These are phyloP conservation scores for Penicillium sp. DNA, from an alignment of 2,329 filamentous ascomycete species.

Conservation along the genomic window DNA sequence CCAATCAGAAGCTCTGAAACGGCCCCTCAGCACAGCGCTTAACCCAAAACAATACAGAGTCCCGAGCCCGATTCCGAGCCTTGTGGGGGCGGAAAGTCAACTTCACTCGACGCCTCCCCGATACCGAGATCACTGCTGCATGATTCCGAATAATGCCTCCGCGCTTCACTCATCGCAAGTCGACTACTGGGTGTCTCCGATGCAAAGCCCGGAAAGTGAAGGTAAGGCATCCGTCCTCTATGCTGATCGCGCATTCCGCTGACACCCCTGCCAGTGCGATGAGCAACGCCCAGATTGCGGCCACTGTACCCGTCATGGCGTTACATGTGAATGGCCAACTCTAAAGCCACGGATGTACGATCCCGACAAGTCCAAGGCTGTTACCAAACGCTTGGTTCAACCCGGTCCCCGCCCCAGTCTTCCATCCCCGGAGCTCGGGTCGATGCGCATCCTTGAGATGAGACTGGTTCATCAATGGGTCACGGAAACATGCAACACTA, in stretches of 20 bases:
- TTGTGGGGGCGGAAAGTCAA: conserved; percentile 4
- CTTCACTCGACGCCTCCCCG: neutral
- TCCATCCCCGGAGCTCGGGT: conserved; percentile 11
- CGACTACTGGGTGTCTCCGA: conserved; percentile 17
- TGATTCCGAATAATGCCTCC: conserved; percentile 16
- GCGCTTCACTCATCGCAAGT: conserved; percentile 19
- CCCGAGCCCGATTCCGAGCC: conserved; percentile 8
- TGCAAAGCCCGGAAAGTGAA: conserved; percentile 23
- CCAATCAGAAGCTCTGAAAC: neutral
- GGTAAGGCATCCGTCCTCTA: conserved; percentile 6
- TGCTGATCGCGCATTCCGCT: neutral
- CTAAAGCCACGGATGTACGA: conserved; percentile 12
- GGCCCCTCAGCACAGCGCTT: conserved; percentile 1
- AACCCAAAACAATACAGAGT: conserved; percentile 12
- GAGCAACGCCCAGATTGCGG: conserved; percentile 16
- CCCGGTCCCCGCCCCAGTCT: neutral
- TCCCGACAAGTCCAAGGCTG: conserved; percentile 3
- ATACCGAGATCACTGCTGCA: conserved; percentile 6
- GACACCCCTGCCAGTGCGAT: conserved; percentile 12
- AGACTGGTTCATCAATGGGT: conserved; percentile 22
- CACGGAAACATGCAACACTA: conserved; percentile 18
- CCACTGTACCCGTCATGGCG: conserved; percentile 16
- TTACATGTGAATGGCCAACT: conserved; percentile 14
- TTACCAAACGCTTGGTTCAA: neutral
- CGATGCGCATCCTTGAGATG: conserved; percentile 14